These are phyloP conservation scores for Lizonia empirigonia DNA, from an alignment of 2,329 filamentous ascomycete species.

Conservation along the genomic window DNA sequence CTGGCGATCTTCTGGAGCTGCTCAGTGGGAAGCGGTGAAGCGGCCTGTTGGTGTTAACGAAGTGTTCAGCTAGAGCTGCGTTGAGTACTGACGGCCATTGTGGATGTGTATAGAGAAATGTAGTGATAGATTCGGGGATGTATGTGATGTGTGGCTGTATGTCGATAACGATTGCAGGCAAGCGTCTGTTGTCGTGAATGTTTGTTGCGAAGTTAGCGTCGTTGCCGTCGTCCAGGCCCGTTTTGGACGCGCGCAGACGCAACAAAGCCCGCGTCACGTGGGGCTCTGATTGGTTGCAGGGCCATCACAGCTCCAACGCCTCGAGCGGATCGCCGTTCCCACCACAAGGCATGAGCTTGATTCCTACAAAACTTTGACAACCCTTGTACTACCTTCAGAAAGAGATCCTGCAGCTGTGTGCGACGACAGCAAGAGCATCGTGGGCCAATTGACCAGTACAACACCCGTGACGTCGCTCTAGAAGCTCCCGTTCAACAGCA, in stretches of 20 bases:
- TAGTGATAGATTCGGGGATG: background rate
- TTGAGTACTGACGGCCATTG: slow-evolving; percentile 36
- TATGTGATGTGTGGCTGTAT: slow-evolving; percentile 3
- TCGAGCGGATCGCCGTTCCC: slow-evolving; percentile 9
- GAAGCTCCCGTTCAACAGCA: slow-evolving; percentile 20
- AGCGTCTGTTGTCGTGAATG: slow-evolving; percentile 26
- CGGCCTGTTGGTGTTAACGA: slow-evolving; percentile 6
- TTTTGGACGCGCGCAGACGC: slow-evolving; percentile 10
- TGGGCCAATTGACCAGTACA: slow-evolving; percentile 17
- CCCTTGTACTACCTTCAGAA: background rate
- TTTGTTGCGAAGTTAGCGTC: slow-evolving; percentile 18
- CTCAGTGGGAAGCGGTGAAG: slow-evolving; percentile 42
- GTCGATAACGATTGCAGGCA: slow-evolving; percentile 5
- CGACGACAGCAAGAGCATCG: background rate
- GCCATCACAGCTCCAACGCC: slow-evolving; percentile 6
- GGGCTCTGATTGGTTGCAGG: slow-evolving; percentile 32
- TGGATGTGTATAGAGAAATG: slow-evolving; percentile 22
- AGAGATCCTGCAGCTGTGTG: slow-evolving; percentile 19
- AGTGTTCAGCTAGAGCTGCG: background rate
- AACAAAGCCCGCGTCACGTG: slow-evolving; percentile 31
- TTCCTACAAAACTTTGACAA: slow-evolving; percentile 17
- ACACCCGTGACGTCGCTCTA: slow-evolving; percentile 2
- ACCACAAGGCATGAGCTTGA: slow-evolving; percentile 13
- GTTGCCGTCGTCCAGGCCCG: slow-evolving; percentile 19
- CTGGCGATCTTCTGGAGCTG: slow-evolving; percentile 41